Evolutionary conservation across 495 filamentous ascomycete genomes (phyloP), one percentile per base, ranked within the genome.

Genomic region (Neurospora sp.): DNA sequence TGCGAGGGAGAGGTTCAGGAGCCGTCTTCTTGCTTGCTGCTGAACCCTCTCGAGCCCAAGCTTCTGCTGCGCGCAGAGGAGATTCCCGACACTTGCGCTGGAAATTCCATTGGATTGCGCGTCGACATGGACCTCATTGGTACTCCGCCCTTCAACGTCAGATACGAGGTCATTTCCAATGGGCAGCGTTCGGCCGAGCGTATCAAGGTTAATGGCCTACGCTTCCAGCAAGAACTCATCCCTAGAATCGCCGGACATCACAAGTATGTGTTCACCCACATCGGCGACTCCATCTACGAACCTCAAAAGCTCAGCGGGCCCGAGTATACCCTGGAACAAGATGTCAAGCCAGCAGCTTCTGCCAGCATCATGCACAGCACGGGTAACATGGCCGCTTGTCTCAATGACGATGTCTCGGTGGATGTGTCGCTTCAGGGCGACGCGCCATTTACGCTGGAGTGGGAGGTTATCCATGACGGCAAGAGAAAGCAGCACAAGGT

Each of bases 71-170:
- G 84, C 54, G 82, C 89, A 2, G 91, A 97, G 76, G 91, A 93
- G 76, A 92, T 98, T 40, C 90, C 91, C 46, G 96, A 98, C 79
- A 97, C 95, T 76, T 99, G 96, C 81, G 95, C 94, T 46, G 92
- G 94, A 69, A 97, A 93, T 77, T 93, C 95, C 0, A 92, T 99
- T 75, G 96, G 96, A 31, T 85, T 98, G 44, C 86, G 90, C 12
- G 93, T 99, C 31, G 92, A 94, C 76, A 82, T 98, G 59, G 92
- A 97, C 75, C 82, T 99, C 54, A 90, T 93, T 31, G 96, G 96
- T 40, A 96, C 94, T 0, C 96, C 96, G 71, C 94, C 94, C 6
- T 99, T 98, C 83, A 82, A 84, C 9, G 84, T 99, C 35, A 82
- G 83, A 4, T 98, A 97, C 77, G 88, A 88, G 38, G 84, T 92